Evolutionary conservation across 768 basidiomycete species (phyloP), one percentile per base, ranked within the genome.

Genomic region (Boletus eberwhitei): DNA sequence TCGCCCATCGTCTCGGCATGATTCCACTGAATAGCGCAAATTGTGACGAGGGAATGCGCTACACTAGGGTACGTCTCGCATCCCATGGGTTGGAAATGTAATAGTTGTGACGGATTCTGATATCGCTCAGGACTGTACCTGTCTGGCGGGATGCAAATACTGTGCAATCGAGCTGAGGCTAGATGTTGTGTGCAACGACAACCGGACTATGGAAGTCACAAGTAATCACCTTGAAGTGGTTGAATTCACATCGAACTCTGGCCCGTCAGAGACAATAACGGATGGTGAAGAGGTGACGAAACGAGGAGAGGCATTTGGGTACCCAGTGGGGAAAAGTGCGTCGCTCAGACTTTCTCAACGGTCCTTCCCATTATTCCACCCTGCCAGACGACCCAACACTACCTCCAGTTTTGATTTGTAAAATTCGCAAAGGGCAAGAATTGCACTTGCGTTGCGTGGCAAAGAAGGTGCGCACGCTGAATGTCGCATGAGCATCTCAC

Each of bases 1-100:
- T 99, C 57, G 92, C 94, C 0, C 97, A 99, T 71, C 84, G 97
- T 48, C 78, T 99, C 31, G 97, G 97, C 22, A 88, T 97, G 84
- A 79, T 99, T 29, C 97, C 97, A 8, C 77, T 99, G 22, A 77
- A 87, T 48, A 95, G 92, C 71, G 77, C 84, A 37, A 90, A 90
- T 60, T 95, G 93, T 61, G 91, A 93, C 57, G 90, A 93, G 65
- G 90, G 84, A 21, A 89, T 98, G 70, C 80, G 86, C 57, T 87
- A 87, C 63, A 86, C 85, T 48, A 78, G 88, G 67, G 89, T 86
- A 61, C 51, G 82, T 74, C 19, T 59, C 45, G 13, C 49, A 38
- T 55, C 24, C n/a, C 32, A 41, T 35, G 35, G 45, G 9, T 32
- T 22, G 24, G 22, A 45, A 51, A 59, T 13, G 50, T 21, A 26